These are phyloP conservation scores for Trichomonas vaginalis DNA, from an alignment of 208 protist species.

Conservation along the genomic window DNA sequence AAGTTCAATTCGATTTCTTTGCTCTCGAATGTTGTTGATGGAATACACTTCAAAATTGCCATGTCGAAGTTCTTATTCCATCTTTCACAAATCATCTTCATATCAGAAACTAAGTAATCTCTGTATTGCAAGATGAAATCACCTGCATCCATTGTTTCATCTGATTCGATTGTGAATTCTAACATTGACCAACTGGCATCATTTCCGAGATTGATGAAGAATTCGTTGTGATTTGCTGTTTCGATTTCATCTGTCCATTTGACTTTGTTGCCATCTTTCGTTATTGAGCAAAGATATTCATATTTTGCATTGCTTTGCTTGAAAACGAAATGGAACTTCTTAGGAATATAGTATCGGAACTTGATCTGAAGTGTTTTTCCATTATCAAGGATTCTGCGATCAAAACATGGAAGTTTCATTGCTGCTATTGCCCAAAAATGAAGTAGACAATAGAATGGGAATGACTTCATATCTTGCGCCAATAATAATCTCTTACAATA, in stretches of 20 bases:
- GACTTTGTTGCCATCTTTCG: neutral
- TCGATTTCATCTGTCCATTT: neutral
- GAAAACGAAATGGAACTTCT: no score
- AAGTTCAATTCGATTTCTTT: neutral
- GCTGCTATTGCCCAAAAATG: no score
- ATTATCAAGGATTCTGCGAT: no score
- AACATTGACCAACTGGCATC: neutral
- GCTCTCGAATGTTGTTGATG: neutral
- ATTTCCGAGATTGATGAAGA: neutral
- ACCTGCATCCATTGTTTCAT: neutral
- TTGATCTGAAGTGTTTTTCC: no score
- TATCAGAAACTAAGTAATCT: neutral
- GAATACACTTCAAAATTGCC: neutral
- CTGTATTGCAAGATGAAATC: neutral
- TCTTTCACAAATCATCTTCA: neutral
- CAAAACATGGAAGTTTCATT: no score
- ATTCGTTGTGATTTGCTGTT: neutral
- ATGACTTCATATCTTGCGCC: no score
- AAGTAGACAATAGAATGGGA: no score
- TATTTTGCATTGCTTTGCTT: no score
- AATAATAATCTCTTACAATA: no score
- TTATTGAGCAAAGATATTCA: no score
- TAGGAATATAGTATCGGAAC: no score
- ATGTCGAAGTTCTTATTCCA: neutral
- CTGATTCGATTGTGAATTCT: neutral